Conservation (phyloP, 2,329 filamentous ascomycete genomes). For the Emergomyces orientalis region DNA sequence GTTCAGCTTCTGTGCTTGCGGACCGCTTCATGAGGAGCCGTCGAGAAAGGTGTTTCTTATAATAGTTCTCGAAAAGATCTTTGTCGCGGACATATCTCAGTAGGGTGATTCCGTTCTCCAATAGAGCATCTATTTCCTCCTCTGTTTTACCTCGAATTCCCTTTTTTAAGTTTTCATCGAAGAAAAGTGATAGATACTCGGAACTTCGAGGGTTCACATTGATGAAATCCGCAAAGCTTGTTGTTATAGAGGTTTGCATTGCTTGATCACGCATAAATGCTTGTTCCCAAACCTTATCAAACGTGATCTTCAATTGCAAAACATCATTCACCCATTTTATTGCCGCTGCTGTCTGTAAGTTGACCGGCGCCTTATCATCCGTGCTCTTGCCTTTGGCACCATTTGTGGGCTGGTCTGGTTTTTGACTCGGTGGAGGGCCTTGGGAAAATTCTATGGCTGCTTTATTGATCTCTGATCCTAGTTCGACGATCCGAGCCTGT, state of each 20-base stretch:
- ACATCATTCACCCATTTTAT: conserved; percentile 96
- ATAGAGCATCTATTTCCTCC: conserved; percentile 67
- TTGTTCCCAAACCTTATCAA: conserved; percentile 64
- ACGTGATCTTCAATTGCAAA: conserved; percentile 74
- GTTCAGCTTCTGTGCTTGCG: conserved; percentile 83
- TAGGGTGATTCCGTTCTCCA: conserved; percentile 83
- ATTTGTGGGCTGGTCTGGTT: conserved; percentile 38
- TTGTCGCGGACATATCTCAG: conserved; percentile 84
- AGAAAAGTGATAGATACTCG: conserved; percentile 91
- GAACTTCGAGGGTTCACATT: conserved; percentile 78
- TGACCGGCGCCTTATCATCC: conserved; percentile 46
- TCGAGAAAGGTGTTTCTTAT: conserved; percentile 91
- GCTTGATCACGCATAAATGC: conserved; percentile 69
- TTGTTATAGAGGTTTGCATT: conserved; percentile 71
- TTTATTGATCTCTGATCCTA: conserved; percentile 74
- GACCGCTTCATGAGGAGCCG: conserved; percentile 81
- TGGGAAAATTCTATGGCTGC: conserved; percentile 47
- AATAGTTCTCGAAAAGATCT: conserved; percentile 93
- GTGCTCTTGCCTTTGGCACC: conserved; percentile 42
- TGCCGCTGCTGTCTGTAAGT: conserved; percentile 74
- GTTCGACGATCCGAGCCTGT: conserved; percentile 63
- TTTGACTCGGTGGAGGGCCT: conserved; percentile 43
- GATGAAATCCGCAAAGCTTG: conserved; percentile 87
- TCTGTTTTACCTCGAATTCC: conserved; percentile 91
- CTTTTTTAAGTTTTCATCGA: conserved; percentile 91